phyloP scores from a whole-genome alignment of 305 asterid genomes.

The Fraxinus albicans region DNA sequence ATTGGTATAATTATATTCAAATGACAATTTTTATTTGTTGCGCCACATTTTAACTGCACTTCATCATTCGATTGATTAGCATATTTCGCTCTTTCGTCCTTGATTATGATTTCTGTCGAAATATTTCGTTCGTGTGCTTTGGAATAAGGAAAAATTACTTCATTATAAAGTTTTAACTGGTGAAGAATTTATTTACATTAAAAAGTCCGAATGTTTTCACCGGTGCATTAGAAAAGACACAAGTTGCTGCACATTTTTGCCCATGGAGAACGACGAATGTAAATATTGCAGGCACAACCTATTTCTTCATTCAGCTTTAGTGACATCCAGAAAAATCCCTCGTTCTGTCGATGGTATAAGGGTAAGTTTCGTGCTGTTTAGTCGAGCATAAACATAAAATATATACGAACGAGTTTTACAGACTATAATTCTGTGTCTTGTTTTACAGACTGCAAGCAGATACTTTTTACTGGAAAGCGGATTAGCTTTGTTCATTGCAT shows the following conservation, averaged over 20 bases:
- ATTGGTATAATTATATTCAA: too few relatives aligned
- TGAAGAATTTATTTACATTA: too few relatives aligned
- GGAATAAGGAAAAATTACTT: neutral
- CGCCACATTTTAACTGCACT: too few relatives aligned
- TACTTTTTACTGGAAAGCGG: slow-evolving; percentile 36
- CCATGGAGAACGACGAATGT: neutral
- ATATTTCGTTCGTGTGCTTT: neutral
- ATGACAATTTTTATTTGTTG: too few relatives aligned
- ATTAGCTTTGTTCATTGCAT: slow-evolving; percentile 32
- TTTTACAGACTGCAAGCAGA: slow-evolving; percentile 34
- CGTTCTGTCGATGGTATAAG: slow-evolving; percentile 18
- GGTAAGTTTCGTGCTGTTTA: slow-evolving; percentile 5
- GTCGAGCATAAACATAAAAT: neutral
- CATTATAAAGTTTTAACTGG: too few relatives aligned
- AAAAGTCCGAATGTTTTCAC: too few relatives aligned
- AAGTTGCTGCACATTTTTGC: neutral
- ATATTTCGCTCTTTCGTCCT: too few relatives aligned
- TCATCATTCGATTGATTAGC: too few relatives aligned
- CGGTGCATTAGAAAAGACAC: too few relatives aligned
- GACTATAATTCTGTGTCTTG: neutral
- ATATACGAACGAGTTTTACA: neutral
- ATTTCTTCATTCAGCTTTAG: slow-evolving; percentile 27
- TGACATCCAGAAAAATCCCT: slow-evolving; percentile 20
- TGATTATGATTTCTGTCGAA: too few relatives aligned
- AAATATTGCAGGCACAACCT: slow-evolving; percentile 26